A percentile compares a stretch with the other conserved stretches of the same genome.
Conservation (phyloP, 495 filamentous ascomycete species). For the Neurospora sp. region DNA sequence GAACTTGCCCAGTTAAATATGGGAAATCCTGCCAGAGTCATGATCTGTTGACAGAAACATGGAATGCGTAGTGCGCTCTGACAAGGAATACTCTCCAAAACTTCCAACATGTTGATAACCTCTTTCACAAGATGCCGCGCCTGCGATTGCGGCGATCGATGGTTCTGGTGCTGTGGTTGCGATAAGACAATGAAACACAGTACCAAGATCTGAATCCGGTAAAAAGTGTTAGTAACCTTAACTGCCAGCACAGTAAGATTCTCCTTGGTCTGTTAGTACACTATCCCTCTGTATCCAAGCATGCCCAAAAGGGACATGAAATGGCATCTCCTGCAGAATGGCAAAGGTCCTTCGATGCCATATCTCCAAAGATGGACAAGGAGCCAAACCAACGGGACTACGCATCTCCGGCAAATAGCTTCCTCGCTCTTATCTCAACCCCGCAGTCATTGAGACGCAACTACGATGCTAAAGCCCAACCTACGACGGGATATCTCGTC, state of each 20-base stretch:
- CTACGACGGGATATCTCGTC: background rate
- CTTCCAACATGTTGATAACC: background rate
- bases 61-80: background rate
- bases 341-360: background rate
- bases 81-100: background rate
- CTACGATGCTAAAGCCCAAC: background rate
- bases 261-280: background rate
- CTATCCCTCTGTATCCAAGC: background rate
- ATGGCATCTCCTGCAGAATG: background rate
- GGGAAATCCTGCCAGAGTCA: background rate
- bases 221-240: background rate
- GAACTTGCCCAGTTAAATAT: background rate
- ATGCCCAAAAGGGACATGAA: background rate
- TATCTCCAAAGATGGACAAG: background rate
- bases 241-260: background rate
- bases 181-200: background rate
- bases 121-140: background rate
- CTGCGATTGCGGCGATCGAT: background rate
- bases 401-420: background rate
- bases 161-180: background rate
- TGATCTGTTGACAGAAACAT: background rate
- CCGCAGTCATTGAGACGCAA: background rate
- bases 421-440: background rate
- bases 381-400: background rate
- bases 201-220: background rate